Base-by-base conservation (phyloP, 371 early-diverging fungal genomes). In the Conidiobolus incongruus region DNA sequence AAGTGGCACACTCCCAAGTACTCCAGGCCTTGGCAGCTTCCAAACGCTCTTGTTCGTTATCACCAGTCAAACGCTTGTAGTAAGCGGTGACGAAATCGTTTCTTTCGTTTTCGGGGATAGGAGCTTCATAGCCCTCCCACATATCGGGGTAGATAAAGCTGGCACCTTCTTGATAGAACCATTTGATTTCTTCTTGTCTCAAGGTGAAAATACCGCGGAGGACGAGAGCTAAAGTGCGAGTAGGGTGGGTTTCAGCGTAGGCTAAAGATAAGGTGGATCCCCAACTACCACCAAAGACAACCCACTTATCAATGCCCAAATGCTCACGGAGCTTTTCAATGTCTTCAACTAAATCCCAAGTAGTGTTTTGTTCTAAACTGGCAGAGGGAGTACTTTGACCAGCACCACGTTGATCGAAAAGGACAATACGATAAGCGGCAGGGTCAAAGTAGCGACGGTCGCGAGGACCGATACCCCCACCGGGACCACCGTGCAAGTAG, bases 401-500 rank as follows among this genome's bases (percentile, higher is more conserved):
- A 19, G 68, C 56, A 7, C 74, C 76, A 17, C 77, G 58, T 51
- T 76, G 77, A 46, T 74, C 72, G 46, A 71, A 52, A 15, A 74
- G 47, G 33, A 76, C 54, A 44, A 70, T 62, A 29, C 69, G 60
- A 52, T 74, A 72, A 38, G 49, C 56, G 4, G 46, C 45, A 1
- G 70, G 72, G 50, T 75, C 68, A 52, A 75, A 75, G 54, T 65
- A 75, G 29, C 60, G 58, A 26, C 69, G 53, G 49, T 75, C 75
- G 32, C 52, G 46, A n/a, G 53, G 34, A 12, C 36, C 33, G 16
- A 52, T 48, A 29, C 70, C 68, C 15, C 68, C 71, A 32, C 21
- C 66, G 33, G 35, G 53, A 35, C 22, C 51, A 46, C 35, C 75
- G 53, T 71, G 71, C 24, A 71, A 46, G 50, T 56, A 71, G 12